Base-by-base conservation (phyloP, 768 basidiomycete genomes). In the Tricholoma flavovirens region DNA sequence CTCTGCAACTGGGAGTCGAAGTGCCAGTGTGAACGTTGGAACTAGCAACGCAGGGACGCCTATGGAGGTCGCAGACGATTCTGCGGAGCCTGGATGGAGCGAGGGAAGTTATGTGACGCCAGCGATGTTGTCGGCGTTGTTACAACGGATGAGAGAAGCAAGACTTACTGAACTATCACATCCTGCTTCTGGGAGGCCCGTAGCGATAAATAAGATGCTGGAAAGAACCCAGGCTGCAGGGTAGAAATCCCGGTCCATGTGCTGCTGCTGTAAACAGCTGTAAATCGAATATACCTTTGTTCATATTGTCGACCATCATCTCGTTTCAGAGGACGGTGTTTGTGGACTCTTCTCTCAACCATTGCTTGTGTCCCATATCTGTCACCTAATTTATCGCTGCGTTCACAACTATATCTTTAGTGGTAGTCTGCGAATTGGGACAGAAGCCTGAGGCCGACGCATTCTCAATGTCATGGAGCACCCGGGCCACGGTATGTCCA, bases 151-250 rank as follows among this genome's bases (percentile, higher is more conserved):
- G 87, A 77, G 88, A 60, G 87, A 88, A 68, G 73, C 69, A 46
- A 77, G 80, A 64, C 57, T 86, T 65, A 74, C 76, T 49, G 86
- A 89, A 67, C 58, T 84, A 59, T 71, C 80, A 0, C 78, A 79
- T 61, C 72, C 77, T 6, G 64, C 77, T 36, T 74, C 67, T 51
- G 81, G 78, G 14, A 69, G 82, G 35, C 77, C 81, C 0, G 70
- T 79, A 22, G 80, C 77, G 1, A 77, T 88, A 5, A 89, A 90
- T 68, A 88, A 87, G 71, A 77, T 86, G 72, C 66, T 90, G 62
- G 88, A 88, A 67, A 76, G 87, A 67, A 77, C 85, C 4, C 86
- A 87, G 63, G 83, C 83, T 21, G 83, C 77, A 7, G 83, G 83
- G 1, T 83, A 46, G 59, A 49, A 17, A 45, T 42, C n/a, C n/a